Percentiles rank a stretch among this genome's conserved stretches.
These are phyloP conservation scores for Physcomitrium patens DNA, from an alignment of 225 moss, liverwort and hornwort genomes.

Conservation along the genomic window DNA sequence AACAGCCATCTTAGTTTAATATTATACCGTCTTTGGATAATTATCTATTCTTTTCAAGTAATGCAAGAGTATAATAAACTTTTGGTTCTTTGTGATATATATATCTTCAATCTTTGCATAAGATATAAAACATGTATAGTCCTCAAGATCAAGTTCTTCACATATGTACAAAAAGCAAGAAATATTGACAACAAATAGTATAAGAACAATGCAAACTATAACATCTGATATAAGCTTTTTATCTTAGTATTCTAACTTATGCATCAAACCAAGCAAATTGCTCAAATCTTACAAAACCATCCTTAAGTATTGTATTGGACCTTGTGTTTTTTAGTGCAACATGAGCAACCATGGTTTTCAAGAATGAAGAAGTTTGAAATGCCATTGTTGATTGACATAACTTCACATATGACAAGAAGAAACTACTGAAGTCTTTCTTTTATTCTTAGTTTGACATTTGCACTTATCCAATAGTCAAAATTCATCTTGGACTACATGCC, in stretches of 20 bases:
- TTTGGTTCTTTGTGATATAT: too few species aligned
- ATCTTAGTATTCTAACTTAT: slow-evolving; percentile 25
- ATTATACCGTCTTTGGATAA: too few species aligned
- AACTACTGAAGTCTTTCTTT: slow-evolving; percentile 28
- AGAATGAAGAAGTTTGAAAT: slow-evolving; percentile 43
- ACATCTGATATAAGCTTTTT: neutral
- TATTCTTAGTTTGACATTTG: slow-evolving; percentile 38
- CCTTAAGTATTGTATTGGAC: slow-evolving; percentile 43
- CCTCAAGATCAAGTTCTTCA: neutral
- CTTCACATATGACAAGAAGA: slow-evolving; percentile 37
- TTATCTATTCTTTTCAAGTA: too few species aligned
- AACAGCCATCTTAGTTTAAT: too few species aligned
- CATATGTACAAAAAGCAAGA: neutral
- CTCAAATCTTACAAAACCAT: slow-evolving; percentile 36
- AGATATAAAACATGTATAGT: neutral
- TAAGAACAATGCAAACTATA: neutral
- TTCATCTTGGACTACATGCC: slow-evolving; percentile 25
- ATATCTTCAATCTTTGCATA: slow-evolving; percentile 81
- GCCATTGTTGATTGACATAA: slow-evolving; percentile 33
- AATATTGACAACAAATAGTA: neutral
- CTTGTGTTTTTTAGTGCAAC: slow-evolving; percentile 34
- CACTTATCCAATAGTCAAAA: slow-evolving; percentile 33
- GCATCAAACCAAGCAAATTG: slow-evolving; percentile 55
- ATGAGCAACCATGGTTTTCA: slow-evolving; percentile 27
- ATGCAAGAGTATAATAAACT: too few species aligned